Evolutionary conservation across 108 stramenopile species (phyloP).

Genomic region (Aurantiochytrium sp.): DNA sequence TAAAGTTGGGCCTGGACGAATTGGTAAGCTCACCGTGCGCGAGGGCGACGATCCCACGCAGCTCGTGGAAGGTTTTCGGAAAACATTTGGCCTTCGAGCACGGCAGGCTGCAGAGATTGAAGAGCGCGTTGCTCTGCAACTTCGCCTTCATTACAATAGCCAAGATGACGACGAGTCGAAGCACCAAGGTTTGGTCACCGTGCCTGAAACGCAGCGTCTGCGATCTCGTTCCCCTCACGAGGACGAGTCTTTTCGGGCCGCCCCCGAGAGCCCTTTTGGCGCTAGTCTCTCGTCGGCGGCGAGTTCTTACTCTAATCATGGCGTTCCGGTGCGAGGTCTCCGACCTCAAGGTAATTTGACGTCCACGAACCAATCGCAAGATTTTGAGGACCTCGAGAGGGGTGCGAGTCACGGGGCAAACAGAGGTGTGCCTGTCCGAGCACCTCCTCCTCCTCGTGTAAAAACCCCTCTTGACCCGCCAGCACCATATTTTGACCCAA

Average conservation of each 20-base stretch:
- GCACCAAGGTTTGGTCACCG: too few species aligned
- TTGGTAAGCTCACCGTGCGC: not conserved
- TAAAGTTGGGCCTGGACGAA: not conserved
- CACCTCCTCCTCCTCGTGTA: not conserved
- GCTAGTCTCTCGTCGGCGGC: too few species aligned
- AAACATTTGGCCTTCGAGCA: not conserved
- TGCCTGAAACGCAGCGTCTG: too few species aligned
- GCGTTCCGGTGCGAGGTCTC: too few species aligned
- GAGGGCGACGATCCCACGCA: not conserved
- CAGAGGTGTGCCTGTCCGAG: not conserved
- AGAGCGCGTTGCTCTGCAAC: not conserved
- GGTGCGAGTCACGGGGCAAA: too few species aligned
- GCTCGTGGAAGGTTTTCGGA: not conserved
- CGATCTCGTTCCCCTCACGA: too few species aligned
- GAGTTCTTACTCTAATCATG: too few species aligned
- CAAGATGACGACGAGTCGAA: not conserved
- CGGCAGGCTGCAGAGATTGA: not conserved
- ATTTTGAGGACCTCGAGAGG: too few species aligned
- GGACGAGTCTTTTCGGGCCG: too few species aligned
- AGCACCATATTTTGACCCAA: not conserved
- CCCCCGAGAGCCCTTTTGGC: too few species aligned
- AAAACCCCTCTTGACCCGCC: not conserved
- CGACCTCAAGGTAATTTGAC: too few species aligned
- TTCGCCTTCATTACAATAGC: not conserved
- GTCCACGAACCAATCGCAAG: too few species aligned